Evolutionary conservation across 768 basidiomycete species (phyloP).

Genomic region (Termitomyces sp.): DNA sequence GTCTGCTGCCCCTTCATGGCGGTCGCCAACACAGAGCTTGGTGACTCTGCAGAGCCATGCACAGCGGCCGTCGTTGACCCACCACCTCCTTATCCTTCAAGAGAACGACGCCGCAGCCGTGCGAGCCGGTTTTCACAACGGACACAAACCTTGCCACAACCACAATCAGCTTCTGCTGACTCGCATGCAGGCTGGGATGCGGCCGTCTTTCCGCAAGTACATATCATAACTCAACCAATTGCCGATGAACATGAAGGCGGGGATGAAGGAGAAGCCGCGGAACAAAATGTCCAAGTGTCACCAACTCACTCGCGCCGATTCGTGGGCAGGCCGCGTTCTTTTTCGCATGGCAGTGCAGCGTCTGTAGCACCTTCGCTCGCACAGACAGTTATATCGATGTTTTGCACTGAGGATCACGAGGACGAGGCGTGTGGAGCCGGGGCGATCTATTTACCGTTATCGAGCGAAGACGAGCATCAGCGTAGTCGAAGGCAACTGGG

Average conservation of each 20-base stretch:
- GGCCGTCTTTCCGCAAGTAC: constrained; percentile 18
- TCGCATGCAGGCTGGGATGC: constrained; percentile 30
- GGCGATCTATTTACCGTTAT: constrained; percentile 8
- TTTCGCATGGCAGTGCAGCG: constrained; percentile 50
- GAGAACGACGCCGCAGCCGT: constrained; percentile 34
- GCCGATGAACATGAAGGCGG: constrained; percentile 21
- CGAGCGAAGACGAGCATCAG: constrained; percentile 9
- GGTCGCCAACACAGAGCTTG: neutral
- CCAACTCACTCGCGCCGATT: constrained; percentile 19
- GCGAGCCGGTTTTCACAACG: constrained; percentile 21
- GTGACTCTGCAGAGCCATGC: neutral
- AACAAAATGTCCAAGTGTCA: constrained; percentile 1
- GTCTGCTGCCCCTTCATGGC: constrained; percentile 2
- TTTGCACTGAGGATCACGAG: constrained; percentile 41
- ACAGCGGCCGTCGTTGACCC: constrained; percentile 36
- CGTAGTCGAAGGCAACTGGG: constrained; percentile 7
- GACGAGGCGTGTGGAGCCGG: constrained; percentile 20
- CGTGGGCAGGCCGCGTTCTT: constrained; percentile 41
- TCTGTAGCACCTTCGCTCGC: constrained; percentile 62
- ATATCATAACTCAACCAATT: neutral
- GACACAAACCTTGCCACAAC: constrained; percentile 22
- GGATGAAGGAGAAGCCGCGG: constrained; percentile 9
- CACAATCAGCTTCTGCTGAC: constrained; percentile 27
- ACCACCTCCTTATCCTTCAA: constrained; percentile 66
- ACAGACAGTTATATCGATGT: constrained; percentile 68